A percentile compares a stretch with the other conserved stretches of the same genome.
Conservation (phyloP, 2,329 filamentous ascomycete species). For the Ascochyta pisi region DNA sequence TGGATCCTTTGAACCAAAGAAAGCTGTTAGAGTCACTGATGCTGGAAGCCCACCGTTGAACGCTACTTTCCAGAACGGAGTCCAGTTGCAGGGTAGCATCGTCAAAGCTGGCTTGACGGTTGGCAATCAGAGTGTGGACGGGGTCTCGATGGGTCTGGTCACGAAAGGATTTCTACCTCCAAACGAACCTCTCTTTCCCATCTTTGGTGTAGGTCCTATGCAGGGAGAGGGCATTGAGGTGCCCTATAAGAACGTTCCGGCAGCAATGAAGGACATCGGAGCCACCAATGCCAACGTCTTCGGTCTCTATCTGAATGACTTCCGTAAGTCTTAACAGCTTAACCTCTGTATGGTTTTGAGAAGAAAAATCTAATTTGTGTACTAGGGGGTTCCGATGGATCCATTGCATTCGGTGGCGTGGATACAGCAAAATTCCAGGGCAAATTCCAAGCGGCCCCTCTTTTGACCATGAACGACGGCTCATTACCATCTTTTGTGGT, state of each 20-base stretch:
- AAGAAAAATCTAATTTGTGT: not conserved
- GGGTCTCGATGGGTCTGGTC: not conserved
- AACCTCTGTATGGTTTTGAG: not conserved
- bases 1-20: not conserved
- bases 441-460: not conserved
- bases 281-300: slow-evolving; percentile 1
- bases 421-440: slow-evolving; percentile 1
- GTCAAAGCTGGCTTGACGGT: not conserved
- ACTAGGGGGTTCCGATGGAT: not conserved
- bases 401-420: slow-evolving; percentile 1
- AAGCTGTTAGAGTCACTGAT: not conserved
- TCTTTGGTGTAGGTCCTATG: slow-evolving; percentile 2
- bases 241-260: not conserved
- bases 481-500: not conserved
- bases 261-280: not conserved
- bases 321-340: not conserved
- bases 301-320: slow-evolving; percentile 1
- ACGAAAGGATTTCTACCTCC: not conserved
- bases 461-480: not conserved
- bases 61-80: not conserved
- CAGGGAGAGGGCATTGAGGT: not conserved
- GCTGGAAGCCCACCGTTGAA: not conserved
- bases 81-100: not conserved
- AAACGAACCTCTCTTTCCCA: not conserved
- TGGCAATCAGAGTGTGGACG: not conserved